Conservation (phyloP, 768 basidiomycete genomes). For the Favolaschia claudopus region DNA sequence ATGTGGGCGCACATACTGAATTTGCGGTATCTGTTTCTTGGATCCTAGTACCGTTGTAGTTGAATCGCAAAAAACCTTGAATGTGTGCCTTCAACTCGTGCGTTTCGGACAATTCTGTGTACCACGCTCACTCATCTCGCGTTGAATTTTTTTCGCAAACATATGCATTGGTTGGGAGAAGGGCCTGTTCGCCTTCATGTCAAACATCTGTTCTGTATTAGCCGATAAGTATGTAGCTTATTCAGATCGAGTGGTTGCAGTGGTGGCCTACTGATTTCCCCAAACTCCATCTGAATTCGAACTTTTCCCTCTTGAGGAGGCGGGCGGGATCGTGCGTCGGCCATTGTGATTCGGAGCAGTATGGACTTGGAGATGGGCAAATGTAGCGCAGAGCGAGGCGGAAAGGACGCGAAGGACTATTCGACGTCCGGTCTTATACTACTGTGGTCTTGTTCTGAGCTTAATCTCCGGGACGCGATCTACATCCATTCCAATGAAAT, state of each 20-base stretch:
- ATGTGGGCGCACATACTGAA: neutral
- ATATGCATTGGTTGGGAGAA: neutral
- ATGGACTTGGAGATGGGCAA: neutral
- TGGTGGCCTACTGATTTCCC: neutral
- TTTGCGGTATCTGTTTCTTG: slow-evolving; percentile 1
- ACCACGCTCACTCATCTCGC: neutral
- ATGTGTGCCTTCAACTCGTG: too few species aligned
- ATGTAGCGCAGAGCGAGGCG: neutral
- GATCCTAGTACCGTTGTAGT: neutral
- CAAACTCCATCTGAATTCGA: neutral
- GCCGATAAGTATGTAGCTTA: too few species aligned
- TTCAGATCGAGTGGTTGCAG: neutral
- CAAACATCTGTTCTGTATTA: neutral
- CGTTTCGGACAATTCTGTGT: too few species aligned
- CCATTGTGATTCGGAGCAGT: neutral
- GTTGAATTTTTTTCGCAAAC: neutral
- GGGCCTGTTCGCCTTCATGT: neutral
- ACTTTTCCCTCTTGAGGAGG: neutral
- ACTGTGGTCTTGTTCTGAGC: too few species aligned
- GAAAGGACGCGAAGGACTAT: neutral
- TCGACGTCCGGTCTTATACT: too few species aligned
- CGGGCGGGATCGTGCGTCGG: too few species aligned
- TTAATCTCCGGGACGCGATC: too few species aligned
- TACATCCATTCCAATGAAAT: too few species aligned
- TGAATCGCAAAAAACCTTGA: slow-evolving; percentile 3